phyloP scores from a whole-genome alignment of 1,284 basidiomycete genomes.

The Papiliotrema flavescens region DNA sequence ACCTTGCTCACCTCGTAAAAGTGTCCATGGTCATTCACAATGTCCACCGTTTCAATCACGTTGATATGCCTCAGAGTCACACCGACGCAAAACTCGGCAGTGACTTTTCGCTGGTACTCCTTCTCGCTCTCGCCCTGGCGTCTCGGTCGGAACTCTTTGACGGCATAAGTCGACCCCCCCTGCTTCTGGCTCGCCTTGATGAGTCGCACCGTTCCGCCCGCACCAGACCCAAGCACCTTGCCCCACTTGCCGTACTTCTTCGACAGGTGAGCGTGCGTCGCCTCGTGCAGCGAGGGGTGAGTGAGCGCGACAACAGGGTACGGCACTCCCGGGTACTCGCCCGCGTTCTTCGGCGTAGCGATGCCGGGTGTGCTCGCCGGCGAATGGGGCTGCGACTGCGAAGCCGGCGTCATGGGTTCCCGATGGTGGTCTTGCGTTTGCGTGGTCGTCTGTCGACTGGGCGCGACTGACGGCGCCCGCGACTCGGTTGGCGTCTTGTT shows the following conservation, averaged over 20 bases:
- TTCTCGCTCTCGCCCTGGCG: constrained; percentile 83
- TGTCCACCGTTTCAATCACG: constrained; percentile 98
- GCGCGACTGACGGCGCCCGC: constrained; percentile 29
- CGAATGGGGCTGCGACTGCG: constrained; percentile 15
- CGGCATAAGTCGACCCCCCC: constrained; percentile 82
- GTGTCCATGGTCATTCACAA: constrained; percentile 94
- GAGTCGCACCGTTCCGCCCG: constrained; percentile 93
- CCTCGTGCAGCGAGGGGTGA: constrained; percentile 63
- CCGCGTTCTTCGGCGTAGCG: constrained; percentile 37
- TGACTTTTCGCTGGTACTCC: constrained; percentile 99
- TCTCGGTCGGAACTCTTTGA: constrained; percentile 94
- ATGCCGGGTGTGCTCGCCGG: constrained; percentile 31
- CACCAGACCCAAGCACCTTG: constrained; percentile 88
- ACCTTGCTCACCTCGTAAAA: constrained; percentile 93
- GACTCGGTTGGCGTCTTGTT: constrained; percentile 30
- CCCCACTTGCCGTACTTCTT: constrained; percentile 99
- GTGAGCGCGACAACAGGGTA: constrained; percentile 44
- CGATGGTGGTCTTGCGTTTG: constrained; percentile 19
- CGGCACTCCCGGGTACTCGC: constrained; percentile 45
- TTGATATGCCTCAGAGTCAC: constrained; percentile 92
- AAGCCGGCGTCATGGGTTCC: too few species aligned
- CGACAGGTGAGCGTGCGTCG: constrained; percentile 83
- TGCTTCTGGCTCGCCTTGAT: constrained; percentile 81
- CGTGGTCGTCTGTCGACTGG: constrained; percentile 34
- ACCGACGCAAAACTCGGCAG: constrained; percentile 97